Percentiles rank a stretch among this genome's conserved stretches.
These are phyloP conservation scores for Pleurotus pulmonarius DNA, from an alignment of 768 basidiomycete genomes.

Conservation along the genomic window DNA sequence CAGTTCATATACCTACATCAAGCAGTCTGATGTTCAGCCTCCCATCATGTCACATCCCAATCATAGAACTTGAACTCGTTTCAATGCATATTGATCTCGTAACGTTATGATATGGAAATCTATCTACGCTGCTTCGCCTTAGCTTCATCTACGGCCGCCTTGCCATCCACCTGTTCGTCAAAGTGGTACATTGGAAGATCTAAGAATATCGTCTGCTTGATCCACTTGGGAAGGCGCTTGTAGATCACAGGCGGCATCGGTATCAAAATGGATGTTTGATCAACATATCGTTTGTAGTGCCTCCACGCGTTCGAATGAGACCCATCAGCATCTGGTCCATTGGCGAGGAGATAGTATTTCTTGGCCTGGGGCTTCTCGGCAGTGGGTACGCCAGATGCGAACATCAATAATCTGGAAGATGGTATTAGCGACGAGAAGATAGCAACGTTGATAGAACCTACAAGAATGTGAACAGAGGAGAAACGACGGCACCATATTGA, in stretches of 20 bases:
- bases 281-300: conserved; percentile 54
- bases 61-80: neutral
- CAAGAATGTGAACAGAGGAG: conserved; percentile 65
- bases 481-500: conserved; percentile 55
- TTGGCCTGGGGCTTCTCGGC: conserved; percentile 66
- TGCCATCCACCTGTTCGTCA: conserved; percentile 47
- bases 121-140: neutral
- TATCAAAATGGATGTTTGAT: conserved; percentile 54
- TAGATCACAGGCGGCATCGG: conserved; percentile 59
- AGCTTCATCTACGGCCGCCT: conserved; percentile 36
- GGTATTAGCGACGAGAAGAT: neutral
- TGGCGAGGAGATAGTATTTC: conserved; percentile 50
- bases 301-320: conserved; percentile 38
- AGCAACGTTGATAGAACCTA: conserved; percentile 23
- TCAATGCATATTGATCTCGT: neutral
- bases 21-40: neutral
- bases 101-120: neutral
- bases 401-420: conserved; percentile 48
- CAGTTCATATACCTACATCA: neutral
- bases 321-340: conserved; percentile 30
- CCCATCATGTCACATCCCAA: conserved; percentile 7
- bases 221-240: conserved; percentile 38
- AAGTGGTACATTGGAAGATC: conserved; percentile 64
- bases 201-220: conserved; percentile 55
- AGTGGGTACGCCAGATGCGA: conserved; percentile 66